Base-by-base conservation (phyloP, 768 basidiomycete species). In the Termitomyces eurrhizus region DNA sequence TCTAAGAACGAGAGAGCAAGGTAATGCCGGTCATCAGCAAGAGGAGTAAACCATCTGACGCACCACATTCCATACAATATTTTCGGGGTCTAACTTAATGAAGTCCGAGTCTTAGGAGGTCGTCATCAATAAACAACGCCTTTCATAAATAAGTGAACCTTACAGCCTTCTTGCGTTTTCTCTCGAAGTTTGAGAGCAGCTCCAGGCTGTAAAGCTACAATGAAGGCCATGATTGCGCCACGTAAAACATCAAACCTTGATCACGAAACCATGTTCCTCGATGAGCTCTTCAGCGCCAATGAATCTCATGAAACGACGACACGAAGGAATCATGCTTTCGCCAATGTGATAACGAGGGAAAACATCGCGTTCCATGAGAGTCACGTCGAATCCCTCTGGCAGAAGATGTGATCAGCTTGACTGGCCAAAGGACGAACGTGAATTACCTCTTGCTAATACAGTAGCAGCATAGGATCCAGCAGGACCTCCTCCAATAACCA, bases 11-110 rank as follows among this genome's bases (percentile, higher is more conserved):
- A 41, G n/a, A 5, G 4, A 14, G 41, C 6, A 7, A 52, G 32
- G 8, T 50, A 18, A 26, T 11, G 6, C 18, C 16, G 32, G 26
- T 41, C 5, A 12, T n/a, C 18, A 21, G 9, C 11, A n/a, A 46
- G 1, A 58, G 14, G 29, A 16, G 0, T 7, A 0, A 26, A 37
- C 2, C 21, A 51, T 33, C 11, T 50, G n/a, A 77, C 82, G 60
- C 59, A 83, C 83, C 61, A 88, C 84, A 65, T 88, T 87, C 85
- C 85, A 87, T 1, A 86, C 73, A 52, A 71, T 72, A 58, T 84
- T 84, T 0, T 70, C 65, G 11, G 77, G 77, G 56, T 82, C 80
- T 4, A 80, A 67, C 11, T 78, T 75, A 62, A 83, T 71, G 63
- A 88, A 87, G 66, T 87, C 83, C 2, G 84, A 82, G 67, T 84